Percentiles rank a stretch among this genome's conserved stretches.
Conservation (phyloP, 441 rosid species). For the Euphorbia schlechtendalii region DNA sequence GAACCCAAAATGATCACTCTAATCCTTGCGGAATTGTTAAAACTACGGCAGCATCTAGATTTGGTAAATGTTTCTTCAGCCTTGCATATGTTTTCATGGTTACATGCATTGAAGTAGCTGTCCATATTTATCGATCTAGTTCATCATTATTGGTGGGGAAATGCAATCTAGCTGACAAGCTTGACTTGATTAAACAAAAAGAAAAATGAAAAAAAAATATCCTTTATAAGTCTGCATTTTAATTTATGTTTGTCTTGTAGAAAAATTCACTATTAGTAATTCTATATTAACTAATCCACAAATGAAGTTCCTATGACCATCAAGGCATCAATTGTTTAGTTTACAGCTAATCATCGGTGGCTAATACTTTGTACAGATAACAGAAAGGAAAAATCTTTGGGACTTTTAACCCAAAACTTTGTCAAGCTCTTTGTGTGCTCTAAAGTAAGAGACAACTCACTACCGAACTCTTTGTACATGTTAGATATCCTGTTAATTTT, state of each 20-base stretch:
- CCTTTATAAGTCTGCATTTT: not conserved
- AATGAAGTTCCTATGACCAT: not conserved
- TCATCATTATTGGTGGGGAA: not conserved
- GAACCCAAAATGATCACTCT: conserved; percentile 54
- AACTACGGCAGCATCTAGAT: conserved; percentile 43
- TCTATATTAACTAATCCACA: too few relatives aligned
- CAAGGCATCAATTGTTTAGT: not conserved
- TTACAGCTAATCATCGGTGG: not conserved
- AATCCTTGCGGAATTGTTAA: conserved; percentile 37
- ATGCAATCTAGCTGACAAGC: not conserved
- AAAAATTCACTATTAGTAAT: not conserved
- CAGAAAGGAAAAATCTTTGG: conserved; percentile 79
- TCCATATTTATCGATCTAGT: not conserved
- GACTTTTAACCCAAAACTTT: conserved; percentile 75
- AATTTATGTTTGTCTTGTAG: conserved; percentile 1
- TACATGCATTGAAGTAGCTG: not conserved
- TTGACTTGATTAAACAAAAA: not conserved
- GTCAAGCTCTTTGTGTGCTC: conserved; percentile 74
- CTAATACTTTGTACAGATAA: conserved; percentile 39
- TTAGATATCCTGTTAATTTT: conserved; percentile 4
- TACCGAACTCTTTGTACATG: not conserved
- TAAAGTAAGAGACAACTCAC: conserved; percentile 39
- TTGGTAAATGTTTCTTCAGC: conserved; percentile 33
- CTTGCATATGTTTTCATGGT: not conserved
- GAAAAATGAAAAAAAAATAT: not conserved